Base-by-base conservation (phyloP, 768 basidiomycete genomes). In the Pisolithus sp. region DNA sequence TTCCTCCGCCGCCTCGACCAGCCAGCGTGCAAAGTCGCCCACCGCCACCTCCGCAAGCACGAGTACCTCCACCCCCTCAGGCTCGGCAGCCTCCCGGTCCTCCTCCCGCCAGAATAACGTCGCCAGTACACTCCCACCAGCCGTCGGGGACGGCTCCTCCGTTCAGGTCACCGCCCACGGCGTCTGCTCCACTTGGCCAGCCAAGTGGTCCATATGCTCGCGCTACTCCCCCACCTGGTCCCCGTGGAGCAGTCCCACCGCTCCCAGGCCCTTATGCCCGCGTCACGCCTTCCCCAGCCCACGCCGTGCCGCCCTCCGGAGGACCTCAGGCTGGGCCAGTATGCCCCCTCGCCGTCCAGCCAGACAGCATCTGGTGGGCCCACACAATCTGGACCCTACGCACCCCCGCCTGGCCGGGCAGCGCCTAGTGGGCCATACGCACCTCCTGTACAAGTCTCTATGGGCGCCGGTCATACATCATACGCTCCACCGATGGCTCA, bases 1-100 rank as follows among this genome's bases (percentile, higher is more conserved):
- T 64, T 0, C 71, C 73, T 7, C 71, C 73, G 3, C 85, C 83
- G 0, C 85, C 85, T 2, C 81, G 82, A 4, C 80, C 82, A 10
- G 51, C 57, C 17, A 63, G 58, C n/a, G 58, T 52, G 20, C 66
- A 66, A 41, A 59, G 38, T 38, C 73, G 82, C n/a, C 81, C 81
- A 3, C 74, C 75, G 7, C 69, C 73, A 2, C 68, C 70, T 17
- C 73, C 73, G n/a, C 68, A 62, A 41, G 61, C 52, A 34, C 72
- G 74, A 10, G 72, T 68, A 2, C 71, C 69, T 20, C 69, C 73
- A 1, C 59, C 73, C 8, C 66, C 70, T 7, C 60, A 62, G 28
- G 55, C 57, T 5, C 63, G 69, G 48, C 62, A 68, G 15, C 47
- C 59, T 1, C 56, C 67, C 23, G 67, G 63, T 30, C 71, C 68